Evolutionary conservation across 768 basidiomycete species (phyloP).

Genomic region (Basidioascus undulatus): DNA sequence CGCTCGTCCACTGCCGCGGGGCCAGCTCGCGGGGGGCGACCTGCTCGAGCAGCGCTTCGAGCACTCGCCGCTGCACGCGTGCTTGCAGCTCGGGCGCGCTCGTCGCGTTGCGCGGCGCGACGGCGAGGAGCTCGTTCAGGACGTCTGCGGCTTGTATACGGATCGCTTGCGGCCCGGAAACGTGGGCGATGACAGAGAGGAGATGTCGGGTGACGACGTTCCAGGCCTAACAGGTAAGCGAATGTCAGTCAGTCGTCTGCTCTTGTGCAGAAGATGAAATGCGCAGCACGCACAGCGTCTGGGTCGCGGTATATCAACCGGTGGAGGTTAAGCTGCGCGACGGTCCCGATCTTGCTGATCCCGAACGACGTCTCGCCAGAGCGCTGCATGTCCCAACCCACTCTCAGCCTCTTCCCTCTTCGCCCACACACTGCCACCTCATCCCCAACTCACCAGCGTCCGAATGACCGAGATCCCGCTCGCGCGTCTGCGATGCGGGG

Average conservation of each 20-base stretch:
- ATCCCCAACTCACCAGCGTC: conserved; percentile 34
- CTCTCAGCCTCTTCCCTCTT: neutral
- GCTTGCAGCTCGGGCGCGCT: conserved; percentile 34
- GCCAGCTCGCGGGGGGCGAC: conserved; percentile 26
- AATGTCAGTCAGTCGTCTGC: too few relatives aligned
- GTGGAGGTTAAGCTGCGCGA: conserved; percentile 60
- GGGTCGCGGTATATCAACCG: conserved; percentile 64
- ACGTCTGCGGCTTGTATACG: conserved; percentile 73
- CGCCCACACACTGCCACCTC: too few relatives aligned
- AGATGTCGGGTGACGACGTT: conserved; percentile 54
- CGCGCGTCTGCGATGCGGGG: conserved; percentile 39
- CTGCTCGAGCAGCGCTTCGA: conserved; percentile 64
- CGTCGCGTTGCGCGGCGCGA: conserved; percentile 45
- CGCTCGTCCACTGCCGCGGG: conserved; percentile 23
- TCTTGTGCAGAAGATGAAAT: too few relatives aligned
- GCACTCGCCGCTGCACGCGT: conserved; percentile 51
- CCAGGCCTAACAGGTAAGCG: too few relatives aligned
- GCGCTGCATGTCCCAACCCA: conserved; percentile 24
- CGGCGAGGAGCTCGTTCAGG: conserved; percentile 55
- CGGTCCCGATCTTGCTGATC: conserved; percentile 58
- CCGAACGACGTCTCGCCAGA: conserved; percentile 61
- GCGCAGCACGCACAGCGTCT: too few relatives aligned
- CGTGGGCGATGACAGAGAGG: conserved; percentile 44
- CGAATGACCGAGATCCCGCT: conserved; percentile 73
- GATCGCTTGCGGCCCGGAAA: conserved; percentile 41